Conservation (phyloP, 345 rosid genomes). For the Draba incana region DNA sequence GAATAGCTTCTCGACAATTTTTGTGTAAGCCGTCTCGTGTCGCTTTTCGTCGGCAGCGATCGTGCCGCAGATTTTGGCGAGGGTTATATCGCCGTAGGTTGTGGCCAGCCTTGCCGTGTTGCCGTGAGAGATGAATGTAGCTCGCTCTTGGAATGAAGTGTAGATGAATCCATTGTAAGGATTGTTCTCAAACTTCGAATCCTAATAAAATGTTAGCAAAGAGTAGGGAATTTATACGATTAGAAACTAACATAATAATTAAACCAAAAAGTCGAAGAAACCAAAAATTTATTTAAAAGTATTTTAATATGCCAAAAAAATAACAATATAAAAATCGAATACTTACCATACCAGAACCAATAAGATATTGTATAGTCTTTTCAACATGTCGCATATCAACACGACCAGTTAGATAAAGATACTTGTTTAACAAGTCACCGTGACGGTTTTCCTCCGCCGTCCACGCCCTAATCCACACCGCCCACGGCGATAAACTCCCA, state of each 20-base stretch:
- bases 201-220: constrained; percentile 35
- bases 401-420: constrained; percentile 59
- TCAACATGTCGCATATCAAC: constrained; percentile 64
- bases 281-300: background rate
- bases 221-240: too few relatives aligned
- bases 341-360: constrained; percentile 48
- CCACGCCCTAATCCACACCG: constrained; percentile 63
- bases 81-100: constrained; percentile 46
- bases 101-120: constrained; percentile 53
- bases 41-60: constrained; percentile 67
- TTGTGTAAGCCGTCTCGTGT: constrained; percentile 59
- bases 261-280: too few relatives aligned
- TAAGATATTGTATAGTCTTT: constrained; percentile 53
- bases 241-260: too few relatives aligned
- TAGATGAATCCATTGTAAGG: constrained; percentile 65
- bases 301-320: background rate
- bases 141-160: constrained; percentile 70
- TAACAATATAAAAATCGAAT: background rate
- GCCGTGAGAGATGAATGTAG: constrained; percentile 63
- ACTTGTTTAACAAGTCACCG: constrained; percentile 64
- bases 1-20: constrained; percentile 57
- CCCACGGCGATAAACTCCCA: constrained; percentile 54
- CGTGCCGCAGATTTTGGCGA: constrained; percentile 58
- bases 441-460: constrained; percentile 71
- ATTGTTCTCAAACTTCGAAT: constrained; percentile 55